Evolutionary conservation across 2,329 filamentous ascomycete genomes (phyloP).

Genomic region (Chaetomiaceae sp.): DNA sequence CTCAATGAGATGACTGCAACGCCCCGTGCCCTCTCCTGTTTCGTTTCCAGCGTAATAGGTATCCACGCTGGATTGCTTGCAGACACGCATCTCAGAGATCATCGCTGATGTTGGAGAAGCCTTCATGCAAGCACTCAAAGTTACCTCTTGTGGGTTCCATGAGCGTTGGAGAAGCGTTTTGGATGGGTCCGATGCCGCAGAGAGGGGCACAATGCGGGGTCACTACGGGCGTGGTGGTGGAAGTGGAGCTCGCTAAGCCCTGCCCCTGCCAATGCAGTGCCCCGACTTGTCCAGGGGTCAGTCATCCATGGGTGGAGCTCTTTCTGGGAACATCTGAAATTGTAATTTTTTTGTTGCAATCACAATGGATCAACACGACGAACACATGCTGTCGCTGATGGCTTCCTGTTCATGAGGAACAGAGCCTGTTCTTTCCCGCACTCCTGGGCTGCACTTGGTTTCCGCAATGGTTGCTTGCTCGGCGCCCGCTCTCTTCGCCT

Average conservation of each 20-base stretch:
- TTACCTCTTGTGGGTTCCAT: no score
- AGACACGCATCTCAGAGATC: no score
- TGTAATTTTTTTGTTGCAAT: slow-evolving; percentile 18
- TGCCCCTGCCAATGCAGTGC: not conserved
- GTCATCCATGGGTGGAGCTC: slow-evolving; percentile 13
- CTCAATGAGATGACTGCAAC: no score
- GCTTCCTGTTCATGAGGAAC: slow-evolving; percentile 12
- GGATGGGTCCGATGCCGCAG: slow-evolving; percentile 4
- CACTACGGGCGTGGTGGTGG: not conserved
- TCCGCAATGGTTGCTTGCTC: slow-evolving; percentile 17
- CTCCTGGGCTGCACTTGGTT: slow-evolving; percentile 9
- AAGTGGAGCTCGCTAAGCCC: not conserved
- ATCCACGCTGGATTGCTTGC: no score
- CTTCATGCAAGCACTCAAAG: no score
- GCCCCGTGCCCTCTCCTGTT: no score
- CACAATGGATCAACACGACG: not conserved
- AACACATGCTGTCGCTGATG: slow-evolving; percentile 2
- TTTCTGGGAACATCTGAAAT: not conserved
- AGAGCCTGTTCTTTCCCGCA: slow-evolving; percentile 23
- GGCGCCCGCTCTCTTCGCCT: not conserved
- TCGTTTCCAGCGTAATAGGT: no score
- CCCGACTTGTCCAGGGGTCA: no score
- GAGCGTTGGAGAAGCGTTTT: not conserved
- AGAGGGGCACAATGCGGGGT: slow-evolving; percentile 4
- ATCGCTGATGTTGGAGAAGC: no score